Evolutionary conservation across 345 rosid genomes (phyloP).

Genomic region (Eucalyptus globulus): DNA sequence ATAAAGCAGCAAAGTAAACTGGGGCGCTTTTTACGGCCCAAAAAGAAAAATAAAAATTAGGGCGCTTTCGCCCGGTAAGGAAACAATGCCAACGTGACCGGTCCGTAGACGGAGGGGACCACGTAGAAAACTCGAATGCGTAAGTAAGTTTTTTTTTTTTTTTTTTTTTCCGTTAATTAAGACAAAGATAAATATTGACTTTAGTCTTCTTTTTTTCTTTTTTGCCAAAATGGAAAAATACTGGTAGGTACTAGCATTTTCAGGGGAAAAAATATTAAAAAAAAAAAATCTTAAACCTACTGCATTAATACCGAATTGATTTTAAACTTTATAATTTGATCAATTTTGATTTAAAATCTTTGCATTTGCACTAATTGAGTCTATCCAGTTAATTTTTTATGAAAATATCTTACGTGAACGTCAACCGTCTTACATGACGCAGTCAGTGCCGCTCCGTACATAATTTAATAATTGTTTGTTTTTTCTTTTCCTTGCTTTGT

Average conservation of each 20-base stretch:
- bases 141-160: background rate
- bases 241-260: background rate
- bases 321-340: no score
- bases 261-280: rapidly evolving
- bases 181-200: background rate
- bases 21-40: background rate
- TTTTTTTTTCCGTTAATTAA: background rate
- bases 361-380: background rate
- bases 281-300: no score
- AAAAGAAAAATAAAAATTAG: no score
- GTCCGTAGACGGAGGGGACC: background rate
- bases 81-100: background rate
- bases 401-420: rapidly evolving
- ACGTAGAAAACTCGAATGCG: background rate
- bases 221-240: background rate
- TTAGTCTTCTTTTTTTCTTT: background rate
- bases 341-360: no score
- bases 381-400: rapidly evolving
- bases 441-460: no score
- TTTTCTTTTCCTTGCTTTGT: no score
- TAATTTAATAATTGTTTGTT: background rate
- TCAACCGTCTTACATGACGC: no score
- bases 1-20: background rate
- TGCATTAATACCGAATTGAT: no score
- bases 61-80: background rate